phyloP scores from a whole-genome alignment of 805 yeast genomes.

The Helenozyma baotianmanensis region DNA sequence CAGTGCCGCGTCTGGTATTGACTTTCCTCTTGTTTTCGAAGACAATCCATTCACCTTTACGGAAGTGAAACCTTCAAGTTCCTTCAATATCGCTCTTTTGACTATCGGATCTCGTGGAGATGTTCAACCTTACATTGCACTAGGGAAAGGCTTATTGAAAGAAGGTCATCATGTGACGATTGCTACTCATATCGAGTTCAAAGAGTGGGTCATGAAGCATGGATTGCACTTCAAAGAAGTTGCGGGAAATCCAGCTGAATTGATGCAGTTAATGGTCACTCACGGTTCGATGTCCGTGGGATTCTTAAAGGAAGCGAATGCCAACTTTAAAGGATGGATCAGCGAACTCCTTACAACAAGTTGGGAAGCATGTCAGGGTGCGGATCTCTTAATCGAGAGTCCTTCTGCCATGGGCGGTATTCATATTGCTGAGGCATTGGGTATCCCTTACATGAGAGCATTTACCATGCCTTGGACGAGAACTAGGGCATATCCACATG shows the following conservation, averaged over 20 bases:
- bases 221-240: slow-evolving; percentile 66
- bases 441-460: slow-evolving; percentile 88
- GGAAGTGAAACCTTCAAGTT: slow-evolving; percentile 48
- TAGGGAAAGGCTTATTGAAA: slow-evolving; percentile 68
- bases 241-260: slow-evolving; percentile 90
- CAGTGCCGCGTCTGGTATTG: slow-evolving; percentile 53
- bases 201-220: slow-evolving; percentile 64
- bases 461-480: slow-evolving; percentile 99
- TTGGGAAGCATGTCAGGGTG: slow-evolving; percentile 82
- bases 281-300: slow-evolving; percentile 85
- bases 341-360: slow-evolving; percentile 63
- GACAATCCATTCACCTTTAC: slow-evolving; percentile 55
- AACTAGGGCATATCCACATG: slow-evolving; percentile 94
- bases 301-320: slow-evolving; percentile 76
- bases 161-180: slow-evolving; percentile 86
- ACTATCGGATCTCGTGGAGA: slow-evolving; percentile 97
- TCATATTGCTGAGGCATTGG: slow-evolving; percentile 89
- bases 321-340: slow-evolving; percentile 81
- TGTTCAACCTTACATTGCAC: slow-evolving; percentile 91
- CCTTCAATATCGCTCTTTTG: slow-evolving; percentile 59
- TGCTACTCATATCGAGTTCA: slow-evolving; percentile 81
- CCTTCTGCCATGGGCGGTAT: slow-evolving; percentile 96
- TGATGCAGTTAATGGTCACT: slow-evolving; percentile 88
- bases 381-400: slow-evolving; percentile 87
- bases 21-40: slow-evolving; percentile 65